Base-by-base conservation (phyloP, 192 early-diverging fungal genomes). In the Pecoramyces ruminantium region DNA sequence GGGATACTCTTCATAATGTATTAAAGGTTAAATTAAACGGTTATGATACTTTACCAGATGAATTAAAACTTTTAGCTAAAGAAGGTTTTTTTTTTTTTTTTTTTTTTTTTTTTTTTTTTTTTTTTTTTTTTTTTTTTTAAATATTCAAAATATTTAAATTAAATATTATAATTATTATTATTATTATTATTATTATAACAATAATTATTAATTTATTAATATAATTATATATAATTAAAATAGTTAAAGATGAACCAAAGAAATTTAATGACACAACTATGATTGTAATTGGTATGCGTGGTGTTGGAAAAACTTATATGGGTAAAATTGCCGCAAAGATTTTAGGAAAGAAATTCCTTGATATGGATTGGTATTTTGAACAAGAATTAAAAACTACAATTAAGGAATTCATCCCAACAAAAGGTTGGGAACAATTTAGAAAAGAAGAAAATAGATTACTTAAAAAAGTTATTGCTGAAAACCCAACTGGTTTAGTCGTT, bases 271-370 rank as follows among this genome's bases (percentile, higher is more conserved):
- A 89, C 40, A 82, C 90, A 1, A 89, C 93, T 28, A 84, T 97
- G n/a, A 90, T 99, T 18, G 85, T 99, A n/a, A 93, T 99, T 83
- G 97, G 97, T 58, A 99, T 99, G 97, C 93, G 97, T 81, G 97
- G 96, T n/a, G 96, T 92, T 11, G 97, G 97, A 79, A 99, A 99
- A 86, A 95, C 96, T 0, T 89, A 93, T 11, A 89, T 96, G 81
- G 96, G 96, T 30, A 88, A 86, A 78, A 88, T 89, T 29, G 93
- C 92, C 18, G 94, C 96, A 4, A 86, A 83, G 29, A 81, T 84
- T 0, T 85, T 98, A 30, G 86, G 87, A 2, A 91, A 92, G 0
- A 80, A 85, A n/a, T 97, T 97, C 83, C 86, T 97, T 21, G 97
- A 99, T 84, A 88, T 97, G 82, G 97, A 99, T 86, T 85, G 87